Evolutionary conservation across 140 eudicot genomes (phyloP).

Genomic region (Oenanthe javanica): DNA sequence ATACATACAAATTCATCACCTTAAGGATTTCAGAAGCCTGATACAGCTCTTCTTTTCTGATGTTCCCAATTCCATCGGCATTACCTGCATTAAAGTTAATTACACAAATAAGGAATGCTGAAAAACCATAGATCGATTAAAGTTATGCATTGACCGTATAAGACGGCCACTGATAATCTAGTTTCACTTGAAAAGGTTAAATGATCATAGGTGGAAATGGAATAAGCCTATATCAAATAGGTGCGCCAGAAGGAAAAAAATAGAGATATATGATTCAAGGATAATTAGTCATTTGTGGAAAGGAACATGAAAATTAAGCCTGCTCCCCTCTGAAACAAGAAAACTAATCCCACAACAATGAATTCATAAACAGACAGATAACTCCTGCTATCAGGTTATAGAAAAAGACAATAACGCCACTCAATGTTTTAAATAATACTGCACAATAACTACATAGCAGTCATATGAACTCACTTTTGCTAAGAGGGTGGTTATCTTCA

Average conservation of each 20-base stretch:
- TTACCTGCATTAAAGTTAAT: conserved; percentile 37
- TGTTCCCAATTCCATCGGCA: conserved; percentile 73
- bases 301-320: background rate
- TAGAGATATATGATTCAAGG: background rate
- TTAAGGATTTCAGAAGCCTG: conserved; percentile 67
- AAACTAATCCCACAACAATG: background rate
- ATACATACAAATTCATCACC: conserved; percentile 38
- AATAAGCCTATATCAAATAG: background rate
- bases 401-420: background rate
- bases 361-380: background rate
- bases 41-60: conserved; percentile 72
- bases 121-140: background rate
- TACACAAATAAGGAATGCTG: background rate
- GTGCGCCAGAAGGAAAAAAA: background rate
- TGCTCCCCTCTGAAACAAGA: background rate
- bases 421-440: background rate
- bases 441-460: background rate
- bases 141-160: background rate
- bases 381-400: background rate
- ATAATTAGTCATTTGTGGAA: background rate
- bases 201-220: no score
- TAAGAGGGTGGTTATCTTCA: background rate
- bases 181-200: background rate
- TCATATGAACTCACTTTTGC: background rate
- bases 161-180: background rate